Evolutionary conservation across 768 basidiomycete species (phyloP).

Genomic region (Xerocomellus dryophilus): DNA sequence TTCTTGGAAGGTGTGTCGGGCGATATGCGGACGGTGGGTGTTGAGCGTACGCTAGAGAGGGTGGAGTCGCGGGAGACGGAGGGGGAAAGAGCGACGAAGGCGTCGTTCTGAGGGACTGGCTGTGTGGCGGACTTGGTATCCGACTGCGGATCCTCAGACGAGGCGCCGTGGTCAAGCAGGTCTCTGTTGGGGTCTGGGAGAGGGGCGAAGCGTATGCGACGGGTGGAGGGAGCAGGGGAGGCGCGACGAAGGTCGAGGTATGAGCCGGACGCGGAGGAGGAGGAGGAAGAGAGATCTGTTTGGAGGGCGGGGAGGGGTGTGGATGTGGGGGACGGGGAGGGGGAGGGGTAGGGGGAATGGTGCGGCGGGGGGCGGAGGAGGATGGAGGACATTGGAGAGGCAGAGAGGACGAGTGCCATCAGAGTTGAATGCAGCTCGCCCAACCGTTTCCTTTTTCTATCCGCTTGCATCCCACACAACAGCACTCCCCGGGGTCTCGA

Average conservation of each 20-base stretch:
- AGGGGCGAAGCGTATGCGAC: conserved; percentile 76
- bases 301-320: conserved; percentile 15
- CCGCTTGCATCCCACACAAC: neutral
- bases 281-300: conserved; percentile 13
- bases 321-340: conserved; percentile 11
- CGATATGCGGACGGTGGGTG: conserved; percentile 20
- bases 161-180: neutral
- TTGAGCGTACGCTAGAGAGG: conserved; percentile 20
- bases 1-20: neutral
- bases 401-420: conserved; percentile 8
- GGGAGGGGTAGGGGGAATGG: neutral
- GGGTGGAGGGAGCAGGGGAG: conserved; percentile 14
- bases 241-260: conserved; percentile 14
- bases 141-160: conserved; percentile 35
- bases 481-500: conserved; percentile 17
- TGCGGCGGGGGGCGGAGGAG: conserved; percentile 14
- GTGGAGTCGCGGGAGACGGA: conserved; percentile 20
- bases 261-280: conserved; percentile 20
- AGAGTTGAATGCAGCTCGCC: neutral
- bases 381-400: conserved; percentile 20
- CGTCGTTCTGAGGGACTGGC: neutral
- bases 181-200: conserved; percentile 72
- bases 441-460: conserved; percentile 16
- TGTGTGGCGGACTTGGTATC: conserved; percentile 3
- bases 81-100: conserved; percentile 14